Percentiles rank a stretch among this genome's conserved stretches.
phyloP scores from a whole-genome alignment of 768 basidiomycete genomes.

The Lactarius quietus region DNA sequence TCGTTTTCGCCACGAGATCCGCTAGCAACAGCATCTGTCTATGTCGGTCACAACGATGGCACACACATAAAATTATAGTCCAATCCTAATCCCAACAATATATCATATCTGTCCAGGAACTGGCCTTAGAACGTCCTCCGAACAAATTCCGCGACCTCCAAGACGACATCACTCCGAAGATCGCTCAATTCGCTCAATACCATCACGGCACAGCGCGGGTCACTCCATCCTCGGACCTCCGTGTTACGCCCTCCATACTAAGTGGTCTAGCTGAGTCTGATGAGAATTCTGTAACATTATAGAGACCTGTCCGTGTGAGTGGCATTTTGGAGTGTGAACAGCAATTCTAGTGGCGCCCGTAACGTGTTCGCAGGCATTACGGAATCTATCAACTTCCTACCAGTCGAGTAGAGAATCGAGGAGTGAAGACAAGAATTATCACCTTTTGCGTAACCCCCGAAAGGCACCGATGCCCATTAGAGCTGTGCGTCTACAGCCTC shows the following conservation, averaged over 20 bases:
- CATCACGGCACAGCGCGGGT: conserved; percentile 15
- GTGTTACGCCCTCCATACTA: not conserved
- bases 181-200: conserved; percentile 28
- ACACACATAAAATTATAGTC: conserved; percentile 1
- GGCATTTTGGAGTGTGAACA: not conserved
- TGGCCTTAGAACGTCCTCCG: conserved; percentile 19
- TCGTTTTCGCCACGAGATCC: conserved; percentile 20
- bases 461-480: no score
- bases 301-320: conserved; percentile 16
- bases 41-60: conserved; percentile 1
- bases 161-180: conserved; percentile 21
- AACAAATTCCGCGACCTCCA: conserved; percentile 27
- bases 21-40: conserved; percentile 15
- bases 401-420: not conserved
- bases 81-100: conserved; percentile 12
- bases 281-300: not conserved
- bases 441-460: no score
- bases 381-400: conserved; percentile 7
- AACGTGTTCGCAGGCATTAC: conserved; percentile 3
- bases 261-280: not conserved
- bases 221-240: not conserved
- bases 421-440: conserved; percentile 8
- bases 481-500: no score
- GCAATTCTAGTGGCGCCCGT: conserved; percentile 13
- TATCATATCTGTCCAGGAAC: conserved; percentile 3